phyloP scores from a whole-genome alignment of 23 red algal species.

The Gracilariopsis chorda region DNA sequence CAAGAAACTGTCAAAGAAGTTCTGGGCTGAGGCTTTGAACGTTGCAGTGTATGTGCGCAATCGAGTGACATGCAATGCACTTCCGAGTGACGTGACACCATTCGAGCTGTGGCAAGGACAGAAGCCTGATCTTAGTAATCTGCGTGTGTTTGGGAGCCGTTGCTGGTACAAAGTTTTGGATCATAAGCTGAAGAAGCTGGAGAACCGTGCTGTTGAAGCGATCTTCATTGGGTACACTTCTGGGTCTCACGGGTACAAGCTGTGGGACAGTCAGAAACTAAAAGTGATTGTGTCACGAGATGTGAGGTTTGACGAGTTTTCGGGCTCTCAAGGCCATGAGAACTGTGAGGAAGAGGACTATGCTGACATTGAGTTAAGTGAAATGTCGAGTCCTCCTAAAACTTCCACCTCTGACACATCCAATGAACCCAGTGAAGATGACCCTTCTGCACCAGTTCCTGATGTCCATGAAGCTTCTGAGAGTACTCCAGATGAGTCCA shows the following conservation, averaged over 20 bases:
- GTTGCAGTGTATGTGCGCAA: constrained; percentile 21
- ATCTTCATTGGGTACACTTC: neutral
- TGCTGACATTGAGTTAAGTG: neutral
- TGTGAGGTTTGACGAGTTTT: neutral
- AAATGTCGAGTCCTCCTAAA: too few species aligned
- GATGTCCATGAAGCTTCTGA: neutral
- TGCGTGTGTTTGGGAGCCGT: constrained; percentile 5
- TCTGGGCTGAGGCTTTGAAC: constrained; percentile 7
- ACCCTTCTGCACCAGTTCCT: neutral
- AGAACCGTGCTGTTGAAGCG: neutral
- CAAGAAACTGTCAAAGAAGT: neutral
- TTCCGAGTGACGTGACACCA: constrained; percentile 13
- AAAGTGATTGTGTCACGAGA: constrained; percentile 6
- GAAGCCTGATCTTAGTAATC: neutral
- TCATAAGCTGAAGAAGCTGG: constrained; percentile 23
- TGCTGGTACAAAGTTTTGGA: constrained; percentile 18
- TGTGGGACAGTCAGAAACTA: neutral
- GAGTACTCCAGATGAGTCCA: neutral
- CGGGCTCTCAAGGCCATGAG: neutral
- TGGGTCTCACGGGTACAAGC: neutral
- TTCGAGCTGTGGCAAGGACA: neutral
- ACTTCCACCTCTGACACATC: neutral
- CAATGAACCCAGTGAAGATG: neutral
- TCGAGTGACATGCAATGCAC: constrained; percentile 12
- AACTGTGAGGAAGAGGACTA: neutral